Base-by-base conservation (phyloP, 2,329 filamentous ascomycete genomes). In the Ophiosphaerella narmari region DNA sequence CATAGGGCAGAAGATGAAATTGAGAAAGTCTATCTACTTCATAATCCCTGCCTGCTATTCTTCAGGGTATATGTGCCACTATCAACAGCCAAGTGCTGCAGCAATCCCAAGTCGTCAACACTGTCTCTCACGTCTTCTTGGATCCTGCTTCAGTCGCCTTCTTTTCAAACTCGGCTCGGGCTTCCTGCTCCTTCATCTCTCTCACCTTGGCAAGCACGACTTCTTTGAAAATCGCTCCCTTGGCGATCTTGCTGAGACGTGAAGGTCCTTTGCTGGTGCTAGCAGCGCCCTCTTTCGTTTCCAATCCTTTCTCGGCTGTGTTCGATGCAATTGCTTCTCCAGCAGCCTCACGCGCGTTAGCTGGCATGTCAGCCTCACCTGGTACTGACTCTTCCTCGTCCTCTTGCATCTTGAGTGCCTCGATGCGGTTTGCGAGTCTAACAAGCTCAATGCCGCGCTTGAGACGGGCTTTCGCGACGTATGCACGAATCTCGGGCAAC, bases 391-490 rank as follows among this genome's bases (percentile, higher is more conserved):
- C 88, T 59, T 90, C 86, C 52, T 94, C 91, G 59, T 96, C 91
- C 67, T 96, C 92, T 73, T 94, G 88, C 79, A 95, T 88, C 78
- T 91, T 96, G 78, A 99, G 87, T 29, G 89, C 84, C 73, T 96
- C 91, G 77, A 99, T 97, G 58, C 93, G 90, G 77, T 97, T 97
- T 59, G 91, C 86, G 46, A 99, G 85, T 78, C 96, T 97, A 80
- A 97, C 89, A 68, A 96, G 87, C 76, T 97, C 91, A 77, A 99
- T 95, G 66, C 92, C 93, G 58, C 93, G 89, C 74, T 89, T 89
- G 63, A 99, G 88, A 55, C 91, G 91, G 49, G 91, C 90, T 75
- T 91, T 91, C 57, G 92, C 88, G 75, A 95, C 91, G 79, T 94
- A 96, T 44, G 91, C 88, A 76, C 89, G 90, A 80, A 99, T 95